Evolutionary conservation across 768 basidiomycete species (phyloP).

Genomic region (Kwoniella sp.): DNA sequence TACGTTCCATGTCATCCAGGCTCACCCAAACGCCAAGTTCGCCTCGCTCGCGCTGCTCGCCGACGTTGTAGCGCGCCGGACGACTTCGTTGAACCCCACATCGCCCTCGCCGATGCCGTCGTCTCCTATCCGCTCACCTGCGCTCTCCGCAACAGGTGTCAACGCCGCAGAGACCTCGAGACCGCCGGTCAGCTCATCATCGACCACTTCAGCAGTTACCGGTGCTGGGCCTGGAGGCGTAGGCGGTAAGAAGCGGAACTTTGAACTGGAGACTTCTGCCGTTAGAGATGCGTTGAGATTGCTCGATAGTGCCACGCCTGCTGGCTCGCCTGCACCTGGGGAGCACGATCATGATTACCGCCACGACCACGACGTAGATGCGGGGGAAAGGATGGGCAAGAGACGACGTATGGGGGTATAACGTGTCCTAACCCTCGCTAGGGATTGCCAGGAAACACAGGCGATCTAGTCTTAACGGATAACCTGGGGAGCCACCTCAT

Average conservation of each 20-base stretch:
- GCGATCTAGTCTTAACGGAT: too few relatives aligned
- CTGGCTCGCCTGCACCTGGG: constrained; percentile 7
- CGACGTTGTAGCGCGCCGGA: constrained; percentile 52
- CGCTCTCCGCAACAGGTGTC: background rate
- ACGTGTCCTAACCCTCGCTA: too few relatives aligned
- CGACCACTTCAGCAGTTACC: background rate
- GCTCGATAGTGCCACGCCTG: constrained; percentile 43
- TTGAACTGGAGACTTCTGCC: constrained; percentile 48
- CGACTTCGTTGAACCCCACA: constrained; percentile 17
- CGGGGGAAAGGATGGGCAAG: constrained; percentile 16
- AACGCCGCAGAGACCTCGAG: background rate
- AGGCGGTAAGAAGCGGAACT: constrained; percentile 31
- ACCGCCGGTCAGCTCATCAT: background rate
- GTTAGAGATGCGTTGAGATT: constrained; percentile 48
- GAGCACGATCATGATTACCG: background rate
- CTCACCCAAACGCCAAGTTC: constrained; percentile 53
- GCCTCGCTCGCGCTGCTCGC: constrained; percentile 51
- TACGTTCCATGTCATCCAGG: constrained; percentile 20
- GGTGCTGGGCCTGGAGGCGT: background rate
- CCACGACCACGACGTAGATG: constrained; percentile 3
- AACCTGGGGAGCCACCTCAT: too few relatives aligned
- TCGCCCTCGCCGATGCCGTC: constrained; percentile 10
- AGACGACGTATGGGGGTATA: constrained; percentile 9
- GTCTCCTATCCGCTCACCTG: background rate
- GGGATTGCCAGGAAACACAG: too few relatives aligned